These are phyloP conservation scores for Botrytis medusae DNA, from an alignment of 2,329 filamentous ascomycete species.

Conservation along the genomic window DNA sequence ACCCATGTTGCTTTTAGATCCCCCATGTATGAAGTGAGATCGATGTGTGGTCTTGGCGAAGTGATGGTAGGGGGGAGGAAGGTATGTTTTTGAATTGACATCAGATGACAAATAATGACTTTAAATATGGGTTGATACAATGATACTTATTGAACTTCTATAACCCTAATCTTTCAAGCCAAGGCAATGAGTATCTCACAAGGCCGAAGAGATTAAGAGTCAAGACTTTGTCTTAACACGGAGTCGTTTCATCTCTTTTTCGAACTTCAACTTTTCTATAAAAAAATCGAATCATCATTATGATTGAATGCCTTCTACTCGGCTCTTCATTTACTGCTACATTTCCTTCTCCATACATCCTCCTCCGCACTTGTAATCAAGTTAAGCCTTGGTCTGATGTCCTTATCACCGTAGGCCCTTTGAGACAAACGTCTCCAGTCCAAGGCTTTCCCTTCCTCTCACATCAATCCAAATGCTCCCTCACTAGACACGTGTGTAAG, in stretches of 20 bases:
- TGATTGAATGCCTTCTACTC: not conserved
- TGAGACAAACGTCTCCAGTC: not conserved
- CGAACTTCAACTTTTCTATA: not conserved
- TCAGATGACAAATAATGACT: not conserved
- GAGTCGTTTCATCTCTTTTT: not conserved
- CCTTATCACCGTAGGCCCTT: not conserved
- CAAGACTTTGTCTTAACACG: not conserved
- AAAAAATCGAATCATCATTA: not conserved
- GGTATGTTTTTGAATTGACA: not conserved
- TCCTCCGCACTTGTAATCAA: not conserved
- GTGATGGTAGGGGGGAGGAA: not conserved
- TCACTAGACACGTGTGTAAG: not conserved
- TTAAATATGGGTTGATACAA: not conserved
- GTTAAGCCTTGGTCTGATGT: not conserved
- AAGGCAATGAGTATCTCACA: too few species aligned
- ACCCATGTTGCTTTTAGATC: not conserved
- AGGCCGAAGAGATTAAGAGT: not conserved
- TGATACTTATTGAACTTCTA: rapidly evolving
- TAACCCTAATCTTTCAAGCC: not conserved
- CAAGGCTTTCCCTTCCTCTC: not conserved
- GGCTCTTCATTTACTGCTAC: not conserved
- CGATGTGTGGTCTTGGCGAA: not conserved
- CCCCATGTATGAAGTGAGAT: not conserved
- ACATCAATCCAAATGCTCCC: too few species aligned
- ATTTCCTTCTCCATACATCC: not conserved